Evolutionary conservation across 2,329 filamentous ascomycete species (phyloP).

Genomic region (Penicillium concentricum): DNA sequence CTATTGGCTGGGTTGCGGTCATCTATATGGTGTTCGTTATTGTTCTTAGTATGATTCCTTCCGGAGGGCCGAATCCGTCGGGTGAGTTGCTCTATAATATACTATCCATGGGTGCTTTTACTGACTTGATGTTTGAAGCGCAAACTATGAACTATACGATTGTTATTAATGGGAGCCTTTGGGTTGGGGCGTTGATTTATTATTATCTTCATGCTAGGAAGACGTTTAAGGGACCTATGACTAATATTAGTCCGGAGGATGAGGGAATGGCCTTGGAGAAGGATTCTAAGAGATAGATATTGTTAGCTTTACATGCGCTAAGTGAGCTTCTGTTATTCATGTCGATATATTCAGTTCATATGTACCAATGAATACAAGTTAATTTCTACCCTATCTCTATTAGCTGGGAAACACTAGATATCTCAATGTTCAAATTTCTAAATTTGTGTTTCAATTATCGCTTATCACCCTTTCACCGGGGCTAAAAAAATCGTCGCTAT

Average conservation of each 20-base stretch:
- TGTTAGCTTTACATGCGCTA: neutral
- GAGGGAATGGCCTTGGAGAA: slow-evolving; percentile 12
- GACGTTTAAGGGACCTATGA: slow-evolving; percentile 61
- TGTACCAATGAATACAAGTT: neutral
- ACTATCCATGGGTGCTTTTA: neutral
- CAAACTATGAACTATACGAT: slow-evolving; percentile 62
- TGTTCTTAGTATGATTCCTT: slow-evolving; percentile 58
- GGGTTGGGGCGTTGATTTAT: slow-evolving; percentile 56
- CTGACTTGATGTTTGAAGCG: slow-evolving; percentile 23
- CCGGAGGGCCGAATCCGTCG: slow-evolving; percentile 54
- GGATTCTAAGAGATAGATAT: neutral
- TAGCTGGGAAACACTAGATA: neutral
- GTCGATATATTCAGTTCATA: neutral
- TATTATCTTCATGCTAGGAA: slow-evolving; percentile 58
- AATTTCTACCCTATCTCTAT: neutral
- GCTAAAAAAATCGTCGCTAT: neutral
- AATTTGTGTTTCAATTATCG: neutral
- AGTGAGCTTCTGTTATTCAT: neutral
- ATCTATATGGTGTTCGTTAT: slow-evolving; percentile 57
- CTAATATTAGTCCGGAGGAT: slow-evolving; percentile 48
- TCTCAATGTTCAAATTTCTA: neutral
- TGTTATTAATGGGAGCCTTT: slow-evolving; percentile 58
- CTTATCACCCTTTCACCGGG: neutral
- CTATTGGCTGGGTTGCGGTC: slow-evolving; percentile 55
- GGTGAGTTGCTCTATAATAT: slow-evolving; percentile 28